These are phyloP conservation scores for Solanum pinnatisectum DNA, from an alignment of 257 asterid genomes.

Conservation along the genomic window DNA sequence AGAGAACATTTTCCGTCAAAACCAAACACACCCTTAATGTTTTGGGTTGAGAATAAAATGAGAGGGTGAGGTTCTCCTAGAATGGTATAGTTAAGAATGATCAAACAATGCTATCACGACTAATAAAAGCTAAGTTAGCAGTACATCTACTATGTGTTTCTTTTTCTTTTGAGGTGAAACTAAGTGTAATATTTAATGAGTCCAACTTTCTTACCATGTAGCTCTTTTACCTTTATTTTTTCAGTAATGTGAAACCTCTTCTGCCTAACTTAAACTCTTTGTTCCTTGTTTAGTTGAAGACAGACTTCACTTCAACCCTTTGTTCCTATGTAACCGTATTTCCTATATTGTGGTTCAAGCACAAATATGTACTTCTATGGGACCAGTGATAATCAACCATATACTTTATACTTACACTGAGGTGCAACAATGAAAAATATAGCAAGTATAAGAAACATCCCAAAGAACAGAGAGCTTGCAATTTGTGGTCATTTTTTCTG, in stretches of 20 bases:
- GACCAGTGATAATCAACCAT: background rate
- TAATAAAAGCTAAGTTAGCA: background rate
- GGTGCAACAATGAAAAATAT: background rate
- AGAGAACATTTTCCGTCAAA: background rate
- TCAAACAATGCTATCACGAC: background rate
- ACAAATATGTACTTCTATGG: background rate
- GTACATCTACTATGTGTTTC: background rate
- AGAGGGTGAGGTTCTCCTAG: background rate
- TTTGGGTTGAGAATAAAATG: background rate
- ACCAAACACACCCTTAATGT: background rate
- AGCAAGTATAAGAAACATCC: background rate
- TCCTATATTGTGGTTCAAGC: background rate
- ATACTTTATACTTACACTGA: background rate
- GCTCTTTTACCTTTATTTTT: background rate
- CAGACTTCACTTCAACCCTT: background rate
- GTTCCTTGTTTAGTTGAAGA: background rate
- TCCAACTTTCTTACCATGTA: background rate
- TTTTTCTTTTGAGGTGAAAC: background rate
- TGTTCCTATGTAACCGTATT: background rate
- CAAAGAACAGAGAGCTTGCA: background rate
- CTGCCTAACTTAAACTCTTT: background rate
- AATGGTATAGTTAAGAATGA: background rate
- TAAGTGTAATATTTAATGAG: background rate
- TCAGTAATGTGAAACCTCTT: background rate
- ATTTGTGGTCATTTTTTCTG: background rate